phyloP scores from a whole-genome alignment of 345 rosid species.

The Lumnitzera littorea region DNA sequence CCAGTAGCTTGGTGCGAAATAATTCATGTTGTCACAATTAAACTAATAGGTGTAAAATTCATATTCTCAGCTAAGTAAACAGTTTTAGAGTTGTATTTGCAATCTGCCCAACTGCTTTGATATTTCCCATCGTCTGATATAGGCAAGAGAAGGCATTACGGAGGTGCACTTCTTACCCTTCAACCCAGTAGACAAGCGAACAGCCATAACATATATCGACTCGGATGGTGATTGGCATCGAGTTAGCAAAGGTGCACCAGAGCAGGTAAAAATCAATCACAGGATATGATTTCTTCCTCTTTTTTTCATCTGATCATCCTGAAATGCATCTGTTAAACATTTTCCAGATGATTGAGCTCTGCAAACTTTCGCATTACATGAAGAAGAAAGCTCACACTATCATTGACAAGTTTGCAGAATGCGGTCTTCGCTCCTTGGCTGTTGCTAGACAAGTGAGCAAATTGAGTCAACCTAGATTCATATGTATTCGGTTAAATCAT shows the following conservation, averaged over 20 bases:
- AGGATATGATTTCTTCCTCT: no score
- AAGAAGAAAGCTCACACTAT: slow-evolving; percentile 33
- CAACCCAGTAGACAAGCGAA: slow-evolving; percentile 34
- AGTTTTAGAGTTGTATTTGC: no score
- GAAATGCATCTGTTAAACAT: not conserved
- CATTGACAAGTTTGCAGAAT: slow-evolving; percentile 52
- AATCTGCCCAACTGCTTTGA: no score
- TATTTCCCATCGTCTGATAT: not conserved
- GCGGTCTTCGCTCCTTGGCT: slow-evolving; percentile 59
- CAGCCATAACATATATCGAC: slow-evolving; percentile 32
- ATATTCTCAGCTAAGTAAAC: not conserved
- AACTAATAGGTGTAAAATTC: no score
- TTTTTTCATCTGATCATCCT: no score
- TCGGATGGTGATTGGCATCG: slow-evolving; percentile 14
- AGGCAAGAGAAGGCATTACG: slow-evolving; percentile 30
- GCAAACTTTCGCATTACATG: slow-evolving; percentile 16
- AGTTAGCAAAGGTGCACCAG: slow-evolving; percentile 28
- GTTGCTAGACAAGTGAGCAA: slow-evolving; percentile 46
- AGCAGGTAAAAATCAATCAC: slow-evolving; percentile 14
- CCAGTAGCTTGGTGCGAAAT: no score
- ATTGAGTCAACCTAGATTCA: not conserved
- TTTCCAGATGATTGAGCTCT: slow-evolving; percentile 19
- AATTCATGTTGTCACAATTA: no score
- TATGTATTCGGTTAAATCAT: no score
- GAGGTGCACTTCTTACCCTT: slow-evolving; percentile 38